Conservation (phyloP, 176 grass and related monocot genomes). For the Triticum aestivum region IWGSC_CS_RefSeq_v2.1 NC_057802.1:184658342-184658841, state of each 20-base stretch:
- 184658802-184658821: neutral
- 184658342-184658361: neutral
- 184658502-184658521: neutral
- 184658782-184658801: neutral
- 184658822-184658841: neutral
- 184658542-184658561: neutral
- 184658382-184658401: neutral
- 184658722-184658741: neutral
- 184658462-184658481: neutral
- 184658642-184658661: neutral
- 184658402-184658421: neutral
- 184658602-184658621: neutral
- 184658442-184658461: neutral
- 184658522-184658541: neutral
- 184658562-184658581: neutral
- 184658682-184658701: slow-evolving; percentile 2
- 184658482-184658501: neutral
- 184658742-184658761: neutral
- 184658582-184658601: neutral
- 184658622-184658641: neutral
- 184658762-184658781: neutral
- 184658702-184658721: neutral
- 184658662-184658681: neutral
- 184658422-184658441: neutral
- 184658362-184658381: neutral